Conservation (phyloP, 352 stramenopile genomes). For the Pythium insidiosum region DNA sequence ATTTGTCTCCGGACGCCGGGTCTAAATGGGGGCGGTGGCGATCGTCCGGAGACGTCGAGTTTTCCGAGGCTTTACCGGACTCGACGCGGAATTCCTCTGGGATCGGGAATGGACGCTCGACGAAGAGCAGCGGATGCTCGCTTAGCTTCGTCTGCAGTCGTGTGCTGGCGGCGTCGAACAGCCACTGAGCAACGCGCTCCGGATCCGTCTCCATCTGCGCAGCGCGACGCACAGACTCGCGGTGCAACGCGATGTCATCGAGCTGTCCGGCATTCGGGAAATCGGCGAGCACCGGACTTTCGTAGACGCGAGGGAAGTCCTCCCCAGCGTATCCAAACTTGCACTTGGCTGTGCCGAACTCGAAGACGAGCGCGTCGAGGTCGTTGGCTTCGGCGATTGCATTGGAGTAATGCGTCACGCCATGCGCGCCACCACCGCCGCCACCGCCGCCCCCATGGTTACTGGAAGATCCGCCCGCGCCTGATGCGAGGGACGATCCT, state of each 20-base stretch:
- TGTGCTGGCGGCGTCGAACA: slow-evolving; percentile 42
- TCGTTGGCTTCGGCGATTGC: slow-evolving; percentile 58
- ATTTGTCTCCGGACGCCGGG: slow-evolving; percentile 1
- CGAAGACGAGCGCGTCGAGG: slow-evolving; percentile 69
- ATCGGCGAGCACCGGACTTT: slow-evolving; percentile 20
- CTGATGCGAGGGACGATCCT: no score
- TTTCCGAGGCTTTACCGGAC: not conserved
- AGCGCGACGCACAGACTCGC: slow-evolving; percentile 13
- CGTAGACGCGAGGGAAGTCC: slow-evolving; percentile 76
- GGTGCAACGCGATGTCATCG: no score
- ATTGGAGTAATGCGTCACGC: no score
- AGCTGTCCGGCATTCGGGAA: slow-evolving; percentile 4
- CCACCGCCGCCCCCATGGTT: no score
- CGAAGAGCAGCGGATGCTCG: slow-evolving; percentile 56
- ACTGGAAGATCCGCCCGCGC: no score
- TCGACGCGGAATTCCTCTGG: slow-evolving; percentile 28
- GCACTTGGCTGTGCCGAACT: slow-evolving; percentile 63
- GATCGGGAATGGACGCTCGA: slow-evolving; percentile 55
- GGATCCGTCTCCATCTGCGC: slow-evolving; percentile 47
- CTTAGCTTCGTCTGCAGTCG: slow-evolving; percentile 44
- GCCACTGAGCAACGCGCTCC: slow-evolving; percentile 57
- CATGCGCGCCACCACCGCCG: no score
- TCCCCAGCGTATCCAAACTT: slow-evolving; percentile 86
- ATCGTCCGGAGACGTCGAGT: not conserved
- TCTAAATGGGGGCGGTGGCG: slow-evolving; percentile 10